Evolutionary conservation across 495 filamentous ascomycete species (phyloP).

Genomic region (Xylaria castorea): DNA sequence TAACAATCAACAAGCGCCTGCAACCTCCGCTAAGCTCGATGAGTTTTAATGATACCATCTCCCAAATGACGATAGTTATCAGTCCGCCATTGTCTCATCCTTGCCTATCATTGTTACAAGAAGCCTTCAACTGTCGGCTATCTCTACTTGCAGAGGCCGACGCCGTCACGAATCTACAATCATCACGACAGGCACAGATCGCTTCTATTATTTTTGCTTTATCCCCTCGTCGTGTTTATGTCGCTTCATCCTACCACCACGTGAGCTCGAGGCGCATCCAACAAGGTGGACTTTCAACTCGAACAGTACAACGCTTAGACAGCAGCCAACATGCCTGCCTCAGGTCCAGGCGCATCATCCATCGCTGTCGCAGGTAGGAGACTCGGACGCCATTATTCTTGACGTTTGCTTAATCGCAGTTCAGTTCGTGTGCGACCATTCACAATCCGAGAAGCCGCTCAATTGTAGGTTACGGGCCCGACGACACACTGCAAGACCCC

Average conservation of each 20-base stretch:
- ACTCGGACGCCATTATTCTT: slow-evolving; percentile 51
- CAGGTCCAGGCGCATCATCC: slow-evolving; percentile 52
- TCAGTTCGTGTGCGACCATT: slow-evolving; percentile 92
- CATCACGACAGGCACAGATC: neutral
- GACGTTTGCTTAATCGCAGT: slow-evolving; percentile 26
- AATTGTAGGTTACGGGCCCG: slow-evolving; percentile 57
- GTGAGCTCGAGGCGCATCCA: slow-evolving; percentile 26
- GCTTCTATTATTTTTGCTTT: neutral
- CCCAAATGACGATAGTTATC: slow-evolving; percentile 22
- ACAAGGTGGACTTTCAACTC: slow-evolving; percentile 24
- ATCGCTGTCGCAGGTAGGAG: slow-evolving; percentile 43
- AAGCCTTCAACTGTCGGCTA: neutral
- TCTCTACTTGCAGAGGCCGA: neutral
- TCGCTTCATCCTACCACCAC: slow-evolving; percentile 17
- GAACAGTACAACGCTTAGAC: slow-evolving; percentile 8
- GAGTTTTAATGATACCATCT: slow-evolving; percentile 9
- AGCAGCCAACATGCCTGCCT: slow-evolving; percentile 37
- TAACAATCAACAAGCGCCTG: slow-evolving; percentile 28
- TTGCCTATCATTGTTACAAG: slow-evolving; percentile 16
- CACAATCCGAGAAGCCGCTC: slow-evolving; percentile 76
- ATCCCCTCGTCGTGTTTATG: slow-evolving; percentile 33
- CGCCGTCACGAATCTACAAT: neutral
- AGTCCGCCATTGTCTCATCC: neutral
- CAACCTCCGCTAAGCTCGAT: neutral
- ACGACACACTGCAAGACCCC: slow-evolving; percentile 18